Conservation (phyloP, 225 moss, liverwort and hornwort species). For the Bryoerythrophyllum caledonicum region DNA sequence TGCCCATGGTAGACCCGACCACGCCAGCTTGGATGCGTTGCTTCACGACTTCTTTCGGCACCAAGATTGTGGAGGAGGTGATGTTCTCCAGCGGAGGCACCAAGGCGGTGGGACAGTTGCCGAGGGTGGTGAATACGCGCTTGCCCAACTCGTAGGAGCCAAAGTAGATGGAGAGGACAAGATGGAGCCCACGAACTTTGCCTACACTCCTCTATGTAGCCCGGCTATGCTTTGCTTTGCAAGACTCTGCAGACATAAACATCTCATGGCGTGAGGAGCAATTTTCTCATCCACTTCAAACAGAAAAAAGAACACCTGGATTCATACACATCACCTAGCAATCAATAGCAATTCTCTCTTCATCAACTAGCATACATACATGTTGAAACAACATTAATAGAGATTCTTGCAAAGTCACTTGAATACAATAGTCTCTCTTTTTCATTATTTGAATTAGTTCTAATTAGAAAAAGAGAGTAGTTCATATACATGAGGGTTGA, state of each 20-base stretch:
- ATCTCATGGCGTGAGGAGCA: not conserved
- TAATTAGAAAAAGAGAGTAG: too few species aligned
- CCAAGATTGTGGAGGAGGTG: conserved; percentile 57
- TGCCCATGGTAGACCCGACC: conserved; percentile 41
- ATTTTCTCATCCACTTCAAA: too few species aligned
- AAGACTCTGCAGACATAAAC: conserved; percentile 36
- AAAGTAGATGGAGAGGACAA: conserved; percentile 64
- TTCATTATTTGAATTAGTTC: too few species aligned
- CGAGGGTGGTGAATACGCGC: conserved; percentile 45
- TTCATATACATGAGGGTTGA: too few species aligned
- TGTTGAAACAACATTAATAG: too few species aligned
- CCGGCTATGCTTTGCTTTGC: conserved; percentile 57
- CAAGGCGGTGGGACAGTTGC: conserved; percentile 44
- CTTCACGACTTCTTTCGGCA: conserved; percentile 65
- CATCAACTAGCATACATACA: not conserved
- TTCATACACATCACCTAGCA: too few species aligned
- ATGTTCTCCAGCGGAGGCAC: conserved; percentile 63
- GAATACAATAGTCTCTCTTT: too few species aligned
- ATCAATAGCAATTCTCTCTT: not conserved
- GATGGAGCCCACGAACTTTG: conserved; percentile 57
- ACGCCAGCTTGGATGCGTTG: conserved; percentile 64
- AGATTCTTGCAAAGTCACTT: too few species aligned
- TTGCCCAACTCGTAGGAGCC: conserved; percentile 65
- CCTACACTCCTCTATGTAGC: conserved; percentile 53
- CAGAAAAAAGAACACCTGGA: too few species aligned